Conservation (phyloP, 2,329 filamentous ascomycete genomes). For the Davidsoniella eucalypti region DNA sequence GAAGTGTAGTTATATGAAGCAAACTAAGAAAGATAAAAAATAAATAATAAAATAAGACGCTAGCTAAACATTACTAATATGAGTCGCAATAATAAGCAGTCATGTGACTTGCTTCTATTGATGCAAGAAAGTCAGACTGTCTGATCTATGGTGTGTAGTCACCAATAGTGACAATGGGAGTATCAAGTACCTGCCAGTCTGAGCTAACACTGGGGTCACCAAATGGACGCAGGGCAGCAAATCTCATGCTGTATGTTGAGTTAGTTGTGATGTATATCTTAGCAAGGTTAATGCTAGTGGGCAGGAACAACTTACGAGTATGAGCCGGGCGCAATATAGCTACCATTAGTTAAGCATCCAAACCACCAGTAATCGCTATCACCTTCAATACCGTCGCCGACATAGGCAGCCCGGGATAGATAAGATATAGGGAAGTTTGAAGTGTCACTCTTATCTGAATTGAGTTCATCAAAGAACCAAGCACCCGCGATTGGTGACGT, state of each 20-base stretch:
- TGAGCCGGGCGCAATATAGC: constrained; percentile 17
- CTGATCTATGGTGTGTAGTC: background rate
- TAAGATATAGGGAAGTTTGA: no score
- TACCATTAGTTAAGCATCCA: constrained; percentile 17
- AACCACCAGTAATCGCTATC: constrained; percentile 17
- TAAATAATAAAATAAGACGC: no score
- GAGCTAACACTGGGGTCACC: constrained; percentile 14
- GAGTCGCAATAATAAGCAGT: no score
- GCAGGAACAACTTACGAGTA: constrained; percentile 13
- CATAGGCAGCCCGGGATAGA: no score
- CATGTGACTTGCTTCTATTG: no score
- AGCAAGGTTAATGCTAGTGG: background rate
- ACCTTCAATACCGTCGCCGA: background rate
- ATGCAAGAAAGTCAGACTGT: no score
- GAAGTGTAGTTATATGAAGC: no score
- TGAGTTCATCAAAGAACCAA: no score
- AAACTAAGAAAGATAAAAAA: no score
- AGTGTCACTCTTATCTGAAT: no score
- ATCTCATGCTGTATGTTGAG: constrained; percentile 13
- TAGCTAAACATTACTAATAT: no score
- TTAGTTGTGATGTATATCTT: background rate
- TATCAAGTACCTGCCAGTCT: constrained; percentile 16
- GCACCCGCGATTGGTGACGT: no score
- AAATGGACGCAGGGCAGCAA: constrained; percentile 18
- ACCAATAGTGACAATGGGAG: constrained; percentile 1